These are phyloP conservation scores for Prunus fruticosa DNA, from an alignment of 306 rosid species.

Conservation along the genomic window DNA sequence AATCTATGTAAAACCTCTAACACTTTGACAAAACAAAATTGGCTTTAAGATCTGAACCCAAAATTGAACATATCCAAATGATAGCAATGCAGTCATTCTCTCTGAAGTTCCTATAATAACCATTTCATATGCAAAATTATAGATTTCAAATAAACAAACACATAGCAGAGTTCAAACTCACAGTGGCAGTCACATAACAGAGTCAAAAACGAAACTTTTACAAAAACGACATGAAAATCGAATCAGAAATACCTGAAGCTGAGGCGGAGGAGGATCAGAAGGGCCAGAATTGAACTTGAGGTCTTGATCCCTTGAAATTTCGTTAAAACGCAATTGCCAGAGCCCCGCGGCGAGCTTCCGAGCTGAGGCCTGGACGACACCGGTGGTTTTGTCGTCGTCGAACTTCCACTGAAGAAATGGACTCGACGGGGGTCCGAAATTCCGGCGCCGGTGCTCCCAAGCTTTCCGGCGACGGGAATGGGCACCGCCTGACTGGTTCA, in stretches of 20 bases:
- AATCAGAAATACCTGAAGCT: constrained; percentile 27
- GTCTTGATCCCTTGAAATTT: constrained; percentile 18
- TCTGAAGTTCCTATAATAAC: not conserved
- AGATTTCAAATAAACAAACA: not conserved
- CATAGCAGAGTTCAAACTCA: not conserved
- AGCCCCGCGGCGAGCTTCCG: constrained; percentile 67
- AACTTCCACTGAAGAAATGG: constrained; percentile 29
- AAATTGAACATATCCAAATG: too few species aligned
- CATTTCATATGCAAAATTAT: not conserved
- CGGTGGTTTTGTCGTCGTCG: not conserved
- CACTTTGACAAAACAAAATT: too few species aligned
- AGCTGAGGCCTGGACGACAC: constrained; percentile 32
- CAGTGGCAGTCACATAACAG: not conserved
- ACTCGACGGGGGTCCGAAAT: constrained; percentile 1
- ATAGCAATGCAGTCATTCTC: too few species aligned
- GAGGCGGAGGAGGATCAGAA: not conserved
- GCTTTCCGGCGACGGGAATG: constrained; percentile 26
- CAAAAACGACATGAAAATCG: not conserved
- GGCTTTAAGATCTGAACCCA: too few species aligned
- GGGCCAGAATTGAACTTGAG: not conserved
- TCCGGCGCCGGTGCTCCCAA: constrained; percentile 1
- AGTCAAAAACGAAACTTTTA: not conserved
- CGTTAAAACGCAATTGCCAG: constrained; percentile 40
- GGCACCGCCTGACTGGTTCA: constrained; percentile 19
- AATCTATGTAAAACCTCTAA: not conserved